Conservation (phyloP, 2,329 filamentous ascomycete genomes). For the Pseudogymnoascus sp. region DNA sequence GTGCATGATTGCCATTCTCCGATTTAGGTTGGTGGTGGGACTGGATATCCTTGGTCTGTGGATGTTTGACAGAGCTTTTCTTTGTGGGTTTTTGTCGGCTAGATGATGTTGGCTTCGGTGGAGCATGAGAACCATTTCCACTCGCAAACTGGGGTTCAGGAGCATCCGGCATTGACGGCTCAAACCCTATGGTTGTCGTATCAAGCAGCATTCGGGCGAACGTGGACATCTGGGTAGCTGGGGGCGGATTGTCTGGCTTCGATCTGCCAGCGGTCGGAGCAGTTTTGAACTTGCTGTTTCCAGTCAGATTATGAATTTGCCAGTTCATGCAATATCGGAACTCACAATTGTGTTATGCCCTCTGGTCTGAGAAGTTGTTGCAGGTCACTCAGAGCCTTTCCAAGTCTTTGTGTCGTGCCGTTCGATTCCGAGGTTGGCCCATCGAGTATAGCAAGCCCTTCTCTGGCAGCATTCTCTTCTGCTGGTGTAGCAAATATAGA, state of each 20-base stretch:
- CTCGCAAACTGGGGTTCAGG: slow-evolving; percentile 16
- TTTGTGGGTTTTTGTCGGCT: slow-evolving; percentile 3
- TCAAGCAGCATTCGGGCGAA: slow-evolving; percentile 31
- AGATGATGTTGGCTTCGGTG: slow-evolving; percentile 1
- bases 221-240: slow-evolving; percentile 24
- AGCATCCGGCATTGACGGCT: slow-evolving; percentile 20
- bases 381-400: slow-evolving; percentile 67
- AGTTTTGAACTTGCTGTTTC: slow-evolving; percentile 51
- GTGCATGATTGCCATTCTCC: neutral
- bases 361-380: slow-evolving; percentile 66
- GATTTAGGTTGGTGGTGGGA: neutral
- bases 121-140: neutral
- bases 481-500: slow-evolving; percentile 47
- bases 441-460: slow-evolving; percentile 62
- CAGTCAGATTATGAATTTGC: neutral
- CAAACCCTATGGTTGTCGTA: slow-evolving; percentile 26
- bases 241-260: slow-evolving; percentile 15
- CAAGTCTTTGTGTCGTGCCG: slow-evolving; percentile 58
- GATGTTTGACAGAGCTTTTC: neutral
- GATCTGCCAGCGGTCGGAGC: slow-evolving; percentile 34
- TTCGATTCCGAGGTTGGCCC: slow-evolving; percentile 56
- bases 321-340: slow-evolving; percentile 6
- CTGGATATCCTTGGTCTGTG: neutral
- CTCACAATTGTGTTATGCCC: slow-evolving; percentile 56
- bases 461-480: slow-evolving; percentile 47